Conservation (phyloP, 208 protist species). For the Leishmania guyanensis region DNA sequence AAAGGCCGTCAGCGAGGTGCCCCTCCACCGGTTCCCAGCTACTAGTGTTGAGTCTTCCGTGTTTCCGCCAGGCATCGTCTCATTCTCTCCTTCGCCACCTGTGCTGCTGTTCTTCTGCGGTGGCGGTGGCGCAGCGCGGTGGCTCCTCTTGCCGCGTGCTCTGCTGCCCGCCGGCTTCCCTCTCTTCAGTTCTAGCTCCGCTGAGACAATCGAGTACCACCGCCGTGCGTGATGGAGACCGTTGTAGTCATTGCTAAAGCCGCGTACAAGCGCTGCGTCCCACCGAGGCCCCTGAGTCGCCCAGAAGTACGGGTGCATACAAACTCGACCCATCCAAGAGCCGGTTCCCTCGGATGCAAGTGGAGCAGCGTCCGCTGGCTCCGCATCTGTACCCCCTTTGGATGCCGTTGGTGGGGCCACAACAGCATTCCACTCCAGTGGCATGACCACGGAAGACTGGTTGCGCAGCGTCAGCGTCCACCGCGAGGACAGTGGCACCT, state of each 20-base stretch:
- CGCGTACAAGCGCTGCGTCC: slow-evolving; percentile 51
- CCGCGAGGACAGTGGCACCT: slow-evolving; percentile 34
- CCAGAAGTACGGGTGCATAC: slow-evolving; percentile 58
- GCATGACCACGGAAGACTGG: slow-evolving; percentile 38
- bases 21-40: not conserved
- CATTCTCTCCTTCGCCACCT: not conserved
- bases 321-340: not conserved
- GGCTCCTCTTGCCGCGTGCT: not conserved
- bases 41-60: not conserved
- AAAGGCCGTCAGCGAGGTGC: slow-evolving; percentile 37
- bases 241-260: slow-evolving; percentile 55
- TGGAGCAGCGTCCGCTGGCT: not conserved
- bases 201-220: slow-evolving; percentile 61
- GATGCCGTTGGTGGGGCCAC: slow-evolving; percentile 3
- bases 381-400: not conserved
- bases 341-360: too few species aligned
- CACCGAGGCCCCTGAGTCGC: slow-evolving; percentile 68
- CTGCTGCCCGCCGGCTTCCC: slow-evolving; percentile 2
- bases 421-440: slow-evolving; percentile 18
- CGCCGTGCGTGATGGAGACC: slow-evolving; percentile 50
- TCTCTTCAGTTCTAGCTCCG: slow-evolving; percentile 35
- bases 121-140: not conserved
- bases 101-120: not conserved
- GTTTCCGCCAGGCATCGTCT: not conserved
- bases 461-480: slow-evolving; percentile 48